Conservation (phyloP, 2,329 filamentous ascomycete genomes). For the Coniochaeta sp. region DNA sequence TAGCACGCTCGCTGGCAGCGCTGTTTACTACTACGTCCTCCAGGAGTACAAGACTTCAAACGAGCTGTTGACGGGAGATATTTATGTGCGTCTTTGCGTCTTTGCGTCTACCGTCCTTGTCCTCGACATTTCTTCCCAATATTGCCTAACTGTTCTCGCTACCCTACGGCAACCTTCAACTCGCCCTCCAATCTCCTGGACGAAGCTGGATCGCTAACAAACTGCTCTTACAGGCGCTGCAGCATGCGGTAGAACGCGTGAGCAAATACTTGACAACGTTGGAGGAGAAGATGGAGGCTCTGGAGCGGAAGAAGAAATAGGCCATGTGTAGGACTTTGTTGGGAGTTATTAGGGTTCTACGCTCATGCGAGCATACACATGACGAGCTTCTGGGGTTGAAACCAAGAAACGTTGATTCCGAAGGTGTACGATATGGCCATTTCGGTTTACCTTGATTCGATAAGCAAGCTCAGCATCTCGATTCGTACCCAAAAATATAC, state of each 20-base stretch:
- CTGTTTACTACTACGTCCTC: constrained; percentile 86
- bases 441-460: not conserved
- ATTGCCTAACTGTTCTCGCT: not conserved
- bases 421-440: not conserved
- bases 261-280: constrained; percentile 75
- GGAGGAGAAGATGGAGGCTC: constrained; percentile 67
- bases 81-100: constrained; percentile 69
- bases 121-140: not conserved
- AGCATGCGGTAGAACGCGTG: constrained; percentile 79
- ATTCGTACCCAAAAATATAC: not conserved
- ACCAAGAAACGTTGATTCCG: not conserved
- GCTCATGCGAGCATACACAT: not conserved
- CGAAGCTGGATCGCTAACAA: not conserved
- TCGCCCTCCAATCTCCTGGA: not conserved
- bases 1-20: constrained; percentile 67
- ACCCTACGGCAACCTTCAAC: constrained; percentile 14
- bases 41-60: constrained; percentile 92
- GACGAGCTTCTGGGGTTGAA: not conserved
- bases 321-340: not conserved
- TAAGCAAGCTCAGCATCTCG: not conserved
- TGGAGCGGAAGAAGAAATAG: constrained; percentile 60
- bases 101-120: constrained; percentile 17
- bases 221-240: constrained; percentile 58
- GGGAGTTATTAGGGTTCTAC: not conserved
- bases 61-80: constrained; percentile 88